A percentile compares a stretch with the other conserved stretches of the same genome.
These are phyloP conservation scores for Hawksworthiomyces lignivorus DNA, from an alignment of 2,329 filamentous ascomycete genomes.

Conservation along the genomic window DNA sequence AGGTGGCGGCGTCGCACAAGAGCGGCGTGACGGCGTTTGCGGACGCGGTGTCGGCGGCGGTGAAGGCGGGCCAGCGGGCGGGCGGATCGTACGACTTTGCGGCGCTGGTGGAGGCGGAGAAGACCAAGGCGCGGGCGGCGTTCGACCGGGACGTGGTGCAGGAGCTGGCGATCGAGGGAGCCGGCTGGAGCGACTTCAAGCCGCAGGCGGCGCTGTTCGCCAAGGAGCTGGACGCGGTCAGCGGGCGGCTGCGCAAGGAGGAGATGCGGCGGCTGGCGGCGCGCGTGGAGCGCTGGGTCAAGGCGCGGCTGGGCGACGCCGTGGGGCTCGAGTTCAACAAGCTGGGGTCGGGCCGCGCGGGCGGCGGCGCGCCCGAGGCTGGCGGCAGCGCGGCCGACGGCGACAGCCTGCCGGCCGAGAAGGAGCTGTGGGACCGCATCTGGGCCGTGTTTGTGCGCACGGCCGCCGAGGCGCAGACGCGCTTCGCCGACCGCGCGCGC, in stretches of 20 bases:
- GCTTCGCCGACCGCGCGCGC: conserved; percentile 81
- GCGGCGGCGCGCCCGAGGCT: conserved; percentile 71
- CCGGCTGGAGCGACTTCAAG: conserved; percentile 81
- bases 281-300: conserved; percentile 89
- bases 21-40: conserved; percentile 75
- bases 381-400: not conserved
- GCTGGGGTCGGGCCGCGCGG: conserved; percentile 78
- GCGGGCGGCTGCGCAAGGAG: conserved; percentile 75
- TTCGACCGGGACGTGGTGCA: conserved; percentile 74
- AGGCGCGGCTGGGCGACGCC: conserved; percentile 76
- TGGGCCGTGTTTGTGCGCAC: conserved; percentile 80
- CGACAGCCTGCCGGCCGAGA: conserved; percentile 54
- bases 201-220: conserved; percentile 73
- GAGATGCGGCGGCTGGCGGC: conserved; percentile 92
- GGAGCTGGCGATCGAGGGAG: conserved; percentile 66
- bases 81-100: conserved; percentile 90
- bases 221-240: conserved; percentile 87
- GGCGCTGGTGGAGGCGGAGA: conserved; percentile 81
- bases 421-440: conserved; percentile 90
- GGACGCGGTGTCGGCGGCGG: conserved; percentile 75
- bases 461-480: conserved; percentile 74
- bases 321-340: conserved; percentile 94
- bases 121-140: conserved; percentile 62
- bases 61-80: conserved; percentile 89
- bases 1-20: conserved; percentile 84